Percentiles rank a stretch among this genome's conserved stretches.
These are phyloP conservation scores for Candida wancherniae DNA, from an alignment of 805 yeast genomes.

Conservation along the genomic window DNA sequence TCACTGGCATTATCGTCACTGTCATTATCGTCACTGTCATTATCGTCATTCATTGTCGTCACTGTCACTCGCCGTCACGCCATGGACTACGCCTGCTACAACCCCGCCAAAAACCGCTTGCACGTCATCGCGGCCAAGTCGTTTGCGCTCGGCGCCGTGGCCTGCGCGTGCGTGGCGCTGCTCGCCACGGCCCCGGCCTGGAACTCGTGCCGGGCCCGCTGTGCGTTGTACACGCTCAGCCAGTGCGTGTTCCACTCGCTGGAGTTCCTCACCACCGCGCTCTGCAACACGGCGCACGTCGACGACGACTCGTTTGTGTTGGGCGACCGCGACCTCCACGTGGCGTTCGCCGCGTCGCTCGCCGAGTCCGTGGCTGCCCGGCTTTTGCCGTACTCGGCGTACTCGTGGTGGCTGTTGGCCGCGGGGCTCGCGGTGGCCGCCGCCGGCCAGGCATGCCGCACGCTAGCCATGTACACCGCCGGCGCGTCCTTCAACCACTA, in stretches of 20 bases:
- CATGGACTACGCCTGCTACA: conserved; percentile 1
- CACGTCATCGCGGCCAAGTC: conserved; percentile 30
- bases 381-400: conserved; percentile 1
- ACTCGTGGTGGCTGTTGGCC: conserved; percentile 1
- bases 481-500: conserved; percentile 82
- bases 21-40: too few relatives aligned
- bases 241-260: conserved; percentile 64
- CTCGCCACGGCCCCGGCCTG: conserved; percentile 2
- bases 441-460: conserved; percentile 64
- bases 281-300: conserved; percentile 61
- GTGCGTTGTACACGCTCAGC: conserved; percentile 11
- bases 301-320: conserved; percentile 52
- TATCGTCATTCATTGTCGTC: neutral
- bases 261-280: conserved; percentile 79
- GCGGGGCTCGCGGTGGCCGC: conserved; percentile 48
- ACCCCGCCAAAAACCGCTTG: conserved; percentile 18
- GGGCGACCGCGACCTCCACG: conserved; percentile 27
- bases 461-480: conserved; percentile 84
- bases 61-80: neutral
- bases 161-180: conserved; percentile 10
- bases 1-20: too few relatives aligned
- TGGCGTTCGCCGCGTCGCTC: conserved; percentile 17
- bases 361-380: conserved; percentile 10
- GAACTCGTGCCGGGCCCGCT: conserved; percentile 3
- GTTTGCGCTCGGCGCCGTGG: conserved; percentile 25